Percentiles rank a stretch among this genome's conserved stretches.
Conservation (phyloP, 2,329 filamentous ascomycete genomes). For the Trichoderma oligosporum region DNA sequence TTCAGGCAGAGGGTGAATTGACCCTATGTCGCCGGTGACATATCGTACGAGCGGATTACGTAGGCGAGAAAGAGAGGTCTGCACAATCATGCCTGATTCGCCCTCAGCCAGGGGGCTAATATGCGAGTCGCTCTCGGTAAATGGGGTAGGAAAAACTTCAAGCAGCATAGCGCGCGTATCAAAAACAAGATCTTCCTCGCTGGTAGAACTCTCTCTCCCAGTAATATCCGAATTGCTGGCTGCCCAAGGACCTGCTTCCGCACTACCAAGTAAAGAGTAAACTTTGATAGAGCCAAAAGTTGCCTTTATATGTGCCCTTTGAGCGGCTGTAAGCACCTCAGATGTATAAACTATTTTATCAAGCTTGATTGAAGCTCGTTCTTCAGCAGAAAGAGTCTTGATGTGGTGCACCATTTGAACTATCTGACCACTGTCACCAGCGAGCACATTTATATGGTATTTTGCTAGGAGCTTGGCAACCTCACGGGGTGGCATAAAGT, state of each 20-base stretch:
- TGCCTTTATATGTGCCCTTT: conserved; percentile 31
- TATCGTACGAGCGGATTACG: conserved; percentile 45
- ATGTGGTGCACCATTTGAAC: conserved; percentile 36
- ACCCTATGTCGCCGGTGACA: conserved; percentile 41
- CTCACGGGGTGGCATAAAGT: conserved; percentile 25
- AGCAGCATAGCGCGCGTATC: conserved; percentile 37
- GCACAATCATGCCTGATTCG: conserved; percentile 37
- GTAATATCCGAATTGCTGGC: conserved; percentile 32
- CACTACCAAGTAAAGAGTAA: conserved; percentile 40
- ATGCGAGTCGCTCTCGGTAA: not conserved
- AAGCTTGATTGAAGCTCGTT: conserved; percentile 29
- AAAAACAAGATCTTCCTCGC: conserved; percentile 36
- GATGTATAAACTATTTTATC: conserved; percentile 45
- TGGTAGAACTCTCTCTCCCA: not conserved
- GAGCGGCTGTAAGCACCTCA: conserved; percentile 34
- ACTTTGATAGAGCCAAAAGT: conserved; percentile 35
- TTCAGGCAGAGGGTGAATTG: conserved; percentile 35
- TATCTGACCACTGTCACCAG: conserved; percentile 39
- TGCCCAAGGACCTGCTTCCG: conserved; percentile 42
- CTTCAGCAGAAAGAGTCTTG: conserved; percentile 26
- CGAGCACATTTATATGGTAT: conserved; percentile 37
- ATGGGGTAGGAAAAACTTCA: conserved; percentile 34
- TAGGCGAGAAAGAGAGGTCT: conserved; percentile 40
- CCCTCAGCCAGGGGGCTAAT: conserved; percentile 29
- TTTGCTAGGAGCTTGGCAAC: conserved; percentile 29